phyloP scores from a whole-genome alignment of 179 eudicot species.

The Beta macrorhiza region DNA sequence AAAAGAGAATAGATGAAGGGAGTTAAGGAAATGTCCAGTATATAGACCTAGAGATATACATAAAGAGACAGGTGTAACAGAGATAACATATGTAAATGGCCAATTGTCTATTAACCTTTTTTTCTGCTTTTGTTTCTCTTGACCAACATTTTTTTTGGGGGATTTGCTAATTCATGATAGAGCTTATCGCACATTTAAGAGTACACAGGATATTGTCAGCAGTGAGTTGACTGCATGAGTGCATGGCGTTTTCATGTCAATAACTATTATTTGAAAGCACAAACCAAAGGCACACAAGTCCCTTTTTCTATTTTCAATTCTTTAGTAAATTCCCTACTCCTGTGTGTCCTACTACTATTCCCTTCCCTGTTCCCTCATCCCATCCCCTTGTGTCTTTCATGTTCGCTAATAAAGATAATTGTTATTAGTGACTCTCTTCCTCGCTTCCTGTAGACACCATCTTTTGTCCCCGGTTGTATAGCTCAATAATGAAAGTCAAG shows the following conservation, averaged over 20 bases:
- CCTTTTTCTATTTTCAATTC: too few relatives aligned
- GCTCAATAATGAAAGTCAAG: too few relatives aligned
- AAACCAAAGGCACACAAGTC: too few relatives aligned
- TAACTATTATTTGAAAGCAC: too few relatives aligned
- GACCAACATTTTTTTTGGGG: neutral
- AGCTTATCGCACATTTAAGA: neutral
- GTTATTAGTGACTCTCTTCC: too few relatives aligned
- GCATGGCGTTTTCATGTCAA: neutral
- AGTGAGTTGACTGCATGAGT: neutral
- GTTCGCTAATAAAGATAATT: too few relatives aligned
- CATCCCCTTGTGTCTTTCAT: too few relatives aligned
- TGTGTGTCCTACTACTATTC: too few relatives aligned
- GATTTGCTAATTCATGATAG: neutral
- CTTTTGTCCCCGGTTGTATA: too few relatives aligned
- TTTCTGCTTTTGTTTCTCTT: neutral
- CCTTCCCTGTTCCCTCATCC: too few relatives aligned
- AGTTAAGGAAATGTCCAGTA: neutral
- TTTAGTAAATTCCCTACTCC: too few relatives aligned
- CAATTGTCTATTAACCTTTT: neutral
- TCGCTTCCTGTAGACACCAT: too few relatives aligned
- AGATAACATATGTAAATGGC: neutral
- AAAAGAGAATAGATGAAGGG: neutral
- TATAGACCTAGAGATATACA: neutral
- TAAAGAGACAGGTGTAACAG: neutral
- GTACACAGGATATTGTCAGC: neutral